Conservation (phyloP, 2,329 filamentous ascomycete genomes). For the Aureobasidium sp. region DNA sequence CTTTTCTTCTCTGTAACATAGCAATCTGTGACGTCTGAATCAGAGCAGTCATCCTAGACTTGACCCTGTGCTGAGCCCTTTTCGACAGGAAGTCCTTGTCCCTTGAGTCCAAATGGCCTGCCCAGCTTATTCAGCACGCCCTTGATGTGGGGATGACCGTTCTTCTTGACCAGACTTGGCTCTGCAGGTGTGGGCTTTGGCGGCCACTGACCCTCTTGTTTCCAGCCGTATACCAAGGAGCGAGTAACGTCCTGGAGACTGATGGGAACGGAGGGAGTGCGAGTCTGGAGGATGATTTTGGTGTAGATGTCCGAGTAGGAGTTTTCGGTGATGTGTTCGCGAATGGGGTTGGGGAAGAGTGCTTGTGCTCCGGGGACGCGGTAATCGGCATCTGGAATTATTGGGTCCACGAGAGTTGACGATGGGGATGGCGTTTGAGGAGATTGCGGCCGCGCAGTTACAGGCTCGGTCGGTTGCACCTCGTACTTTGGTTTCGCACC, state of each 20-base stretch:
- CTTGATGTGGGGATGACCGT: constrained; percentile 27
- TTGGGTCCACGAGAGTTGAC: constrained; percentile 23
- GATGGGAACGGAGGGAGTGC: constrained; percentile 80
- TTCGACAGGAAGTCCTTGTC: neutral
- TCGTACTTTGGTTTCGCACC: constrained; percentile 48
- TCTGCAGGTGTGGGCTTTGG: constrained; percentile 51
- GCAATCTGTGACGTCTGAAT: neutral
- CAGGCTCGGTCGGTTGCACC: neutral
- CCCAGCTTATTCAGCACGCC: constrained; percentile 40
- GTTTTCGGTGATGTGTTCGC: constrained; percentile 64
- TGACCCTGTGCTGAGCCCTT: neutral
- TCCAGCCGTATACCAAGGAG: constrained; percentile 84
- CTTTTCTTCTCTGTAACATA: neutral
- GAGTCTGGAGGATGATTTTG: constrained; percentile 72
- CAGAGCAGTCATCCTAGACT: neutral
- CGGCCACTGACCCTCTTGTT: constrained; percentile 88
- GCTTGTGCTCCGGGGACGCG: constrained; percentile 67
- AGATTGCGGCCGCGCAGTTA: neutral
- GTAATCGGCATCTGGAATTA: constrained; percentile 21
- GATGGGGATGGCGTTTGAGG: constrained; percentile 12
- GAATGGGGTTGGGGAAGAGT: constrained; percentile 72
- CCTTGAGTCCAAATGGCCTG: constrained; percentile 30
- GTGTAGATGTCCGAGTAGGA: constrained; percentile 80
- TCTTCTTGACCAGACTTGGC: constrained; percentile 32
- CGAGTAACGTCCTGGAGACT: constrained; percentile 76